Conservation (phyloP, 1,284 basidiomycete species). For the Apiotrichum siamense region DNA sequence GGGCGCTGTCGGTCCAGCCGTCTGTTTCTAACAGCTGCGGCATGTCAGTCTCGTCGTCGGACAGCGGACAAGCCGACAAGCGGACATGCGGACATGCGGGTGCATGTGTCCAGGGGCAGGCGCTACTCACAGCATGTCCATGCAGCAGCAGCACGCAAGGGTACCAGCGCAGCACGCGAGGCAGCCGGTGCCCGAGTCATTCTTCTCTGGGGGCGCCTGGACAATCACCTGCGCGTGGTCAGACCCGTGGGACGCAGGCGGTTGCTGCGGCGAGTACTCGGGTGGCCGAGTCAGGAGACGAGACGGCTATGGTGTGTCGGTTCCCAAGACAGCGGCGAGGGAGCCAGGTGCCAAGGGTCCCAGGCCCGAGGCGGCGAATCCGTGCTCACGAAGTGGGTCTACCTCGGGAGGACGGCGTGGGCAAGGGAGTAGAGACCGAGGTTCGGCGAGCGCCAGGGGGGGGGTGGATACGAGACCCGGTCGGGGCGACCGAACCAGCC, state of each 20-base stretch:
- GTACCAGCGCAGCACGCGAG: constrained; percentile 4
- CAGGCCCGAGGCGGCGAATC: no score
- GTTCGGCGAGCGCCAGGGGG: no score
- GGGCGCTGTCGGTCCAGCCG: no score
- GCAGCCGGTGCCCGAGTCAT: background rate
- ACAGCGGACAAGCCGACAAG: no score
- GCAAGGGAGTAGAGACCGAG: no score
- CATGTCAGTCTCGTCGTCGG: background rate
- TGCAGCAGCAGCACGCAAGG: constrained; percentile 4
- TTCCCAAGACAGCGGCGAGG: no score
- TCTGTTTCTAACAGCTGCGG: no score
- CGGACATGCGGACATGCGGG: background rate
- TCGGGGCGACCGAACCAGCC: background rate
- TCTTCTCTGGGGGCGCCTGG: constrained; percentile 1
- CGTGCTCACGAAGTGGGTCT: background rate
- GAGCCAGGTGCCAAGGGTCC: no score
- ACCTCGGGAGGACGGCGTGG: no score
- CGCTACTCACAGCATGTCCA: constrained; percentile 1
- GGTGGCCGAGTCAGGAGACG: background rate
- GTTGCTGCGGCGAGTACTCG: background rate
- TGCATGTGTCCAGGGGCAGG: no score
- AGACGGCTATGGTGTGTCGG: background rate
- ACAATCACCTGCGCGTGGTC: constrained; percentile 2
- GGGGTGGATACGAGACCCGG: no score
- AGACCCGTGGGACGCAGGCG: background rate